phyloP scores from a whole-genome alignment of 2,329 filamentous ascomycete species.

The Exophiala oligosperma region DNA sequence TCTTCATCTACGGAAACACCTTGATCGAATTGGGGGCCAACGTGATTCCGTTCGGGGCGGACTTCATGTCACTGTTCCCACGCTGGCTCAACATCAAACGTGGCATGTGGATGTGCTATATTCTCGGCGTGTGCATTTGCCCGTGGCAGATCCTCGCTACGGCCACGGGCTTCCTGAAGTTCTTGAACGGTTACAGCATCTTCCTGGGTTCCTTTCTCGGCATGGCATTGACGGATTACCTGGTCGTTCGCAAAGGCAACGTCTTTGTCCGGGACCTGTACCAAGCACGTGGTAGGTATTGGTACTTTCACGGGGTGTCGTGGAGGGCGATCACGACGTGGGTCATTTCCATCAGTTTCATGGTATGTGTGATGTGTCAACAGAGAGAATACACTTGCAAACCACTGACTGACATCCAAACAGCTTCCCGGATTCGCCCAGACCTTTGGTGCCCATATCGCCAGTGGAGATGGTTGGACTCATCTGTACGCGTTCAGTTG shows the following conservation, averaged over 20 bases:
- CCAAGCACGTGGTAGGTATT: constrained; percentile 13
- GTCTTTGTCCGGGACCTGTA: constrained; percentile 23
- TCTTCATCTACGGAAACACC: constrained; percentile 13
- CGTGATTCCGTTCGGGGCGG: constrained; percentile 44
- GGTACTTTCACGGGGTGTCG: constrained; percentile 47
- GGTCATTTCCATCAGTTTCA: constrained; percentile 37
- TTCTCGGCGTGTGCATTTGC: constrained; percentile 43
- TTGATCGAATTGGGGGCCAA: constrained; percentile 13
- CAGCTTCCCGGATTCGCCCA: constrained; percentile 16
- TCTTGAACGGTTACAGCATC: constrained; percentile 37
- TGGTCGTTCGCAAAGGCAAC: constrained; percentile 20
- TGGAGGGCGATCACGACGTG: constrained; percentile 56
- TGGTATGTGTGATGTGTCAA: constrained; percentile 5
- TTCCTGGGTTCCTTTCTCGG: constrained; percentile 29
- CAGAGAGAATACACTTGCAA: not conserved
- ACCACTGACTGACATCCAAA: not conserved
- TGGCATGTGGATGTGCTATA: constrained; percentile 37
- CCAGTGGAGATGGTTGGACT: constrained; percentile 4
- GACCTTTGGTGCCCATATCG: constrained; percentile 7
- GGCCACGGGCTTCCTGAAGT: constrained; percentile 41
- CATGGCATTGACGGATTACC: constrained; percentile 29
- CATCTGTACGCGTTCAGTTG: constrained; percentile 17
- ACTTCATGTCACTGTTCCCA: constrained; percentile 54
- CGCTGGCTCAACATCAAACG: constrained; percentile 54
- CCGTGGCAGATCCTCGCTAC: constrained; percentile 49